Evolutionary conservation across 768 basidiomycete species (phyloP).

Genomic region (Panus rudis): DNA sequence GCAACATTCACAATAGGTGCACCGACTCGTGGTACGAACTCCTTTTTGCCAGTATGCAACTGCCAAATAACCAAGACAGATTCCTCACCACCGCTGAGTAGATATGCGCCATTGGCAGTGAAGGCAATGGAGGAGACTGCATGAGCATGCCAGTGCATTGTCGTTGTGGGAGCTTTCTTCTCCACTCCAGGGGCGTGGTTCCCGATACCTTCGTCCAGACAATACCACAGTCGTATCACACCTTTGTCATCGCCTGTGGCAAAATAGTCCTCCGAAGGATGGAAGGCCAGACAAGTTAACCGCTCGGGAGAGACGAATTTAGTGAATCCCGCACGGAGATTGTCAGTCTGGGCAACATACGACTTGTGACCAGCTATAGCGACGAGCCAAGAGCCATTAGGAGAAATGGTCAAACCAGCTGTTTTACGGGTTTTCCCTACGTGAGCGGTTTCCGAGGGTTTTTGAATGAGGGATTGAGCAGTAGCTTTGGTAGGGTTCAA

Average conservation of each 20-base stretch:
- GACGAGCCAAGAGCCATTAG: conserved; percentile 73
- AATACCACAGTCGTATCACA: conserved; percentile 87
- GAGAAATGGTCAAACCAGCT: conserved; percentile 62
- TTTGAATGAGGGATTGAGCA: conserved; percentile 32
- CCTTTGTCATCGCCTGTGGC: conserved; percentile 90
- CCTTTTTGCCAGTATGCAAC: conserved; percentile 77
- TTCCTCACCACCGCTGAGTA: conserved; percentile 93
- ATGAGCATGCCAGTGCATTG: conserved; percentile 96
- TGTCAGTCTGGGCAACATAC: conserved; percentile 60
- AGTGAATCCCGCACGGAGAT: conserved; percentile 59
- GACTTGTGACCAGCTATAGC: conserved; percentile 69
- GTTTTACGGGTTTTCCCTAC: conserved; percentile 66
- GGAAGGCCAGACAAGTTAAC: conserved; percentile 80
- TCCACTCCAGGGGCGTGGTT: conserved; percentile 53
- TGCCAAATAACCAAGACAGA: conserved; percentile 98
- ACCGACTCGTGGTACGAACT: conserved; percentile 90
- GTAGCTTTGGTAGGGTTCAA: conserved; percentile 41
- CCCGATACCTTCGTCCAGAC: conserved; percentile 55
- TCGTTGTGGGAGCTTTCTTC: conserved; percentile 77
- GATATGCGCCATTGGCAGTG: conserved; percentile 84
- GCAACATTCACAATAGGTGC: conserved; percentile 73
- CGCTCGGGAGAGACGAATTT: conserved; percentile 78
- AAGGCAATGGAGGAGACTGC: conserved; percentile 83
- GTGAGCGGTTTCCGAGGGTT: conserved; percentile 42
- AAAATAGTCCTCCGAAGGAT: conserved; percentile 88